Percentiles rank a stretch among this genome's conserved stretches.
Conservation (phyloP, 2,329 filamentous ascomycete genomes). For the Pezicula neosporulosa region DNA sequence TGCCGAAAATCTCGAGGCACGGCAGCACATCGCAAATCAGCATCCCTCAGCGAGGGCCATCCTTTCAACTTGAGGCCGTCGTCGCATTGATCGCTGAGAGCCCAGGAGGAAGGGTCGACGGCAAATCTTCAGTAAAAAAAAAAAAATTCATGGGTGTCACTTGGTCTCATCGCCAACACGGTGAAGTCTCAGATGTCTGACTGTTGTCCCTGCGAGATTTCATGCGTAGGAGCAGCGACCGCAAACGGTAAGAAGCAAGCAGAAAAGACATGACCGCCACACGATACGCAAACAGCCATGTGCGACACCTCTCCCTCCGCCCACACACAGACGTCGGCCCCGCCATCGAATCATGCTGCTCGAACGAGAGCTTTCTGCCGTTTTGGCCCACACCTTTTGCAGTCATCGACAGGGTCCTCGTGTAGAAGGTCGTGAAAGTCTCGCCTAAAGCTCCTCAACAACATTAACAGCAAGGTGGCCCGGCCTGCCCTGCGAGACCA, state of each 20-base stretch:
- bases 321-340: slow-evolving; percentile 7
- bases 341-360: slow-evolving; percentile 3
- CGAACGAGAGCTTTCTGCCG: too few species aligned
- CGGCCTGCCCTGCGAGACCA: not conserved
- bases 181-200: slow-evolving; percentile 18
- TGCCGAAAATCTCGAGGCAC: not conserved
- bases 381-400: not conserved
- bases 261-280: slow-evolving; percentile 12
- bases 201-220: slow-evolving; percentile 13
- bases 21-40: not conserved
- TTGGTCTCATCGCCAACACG: slow-evolving; percentile 14
- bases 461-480: not conserved
- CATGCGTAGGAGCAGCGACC: slow-evolving; percentile 10
- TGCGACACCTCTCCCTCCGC: slow-evolving; percentile 13
- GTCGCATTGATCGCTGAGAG: slow-evolving; percentile 22
- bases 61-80: not conserved
- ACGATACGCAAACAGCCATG: slow-evolving; percentile 13
- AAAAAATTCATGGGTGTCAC: slow-evolving; percentile 14
- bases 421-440: not conserved
- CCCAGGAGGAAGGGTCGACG: slow-evolving; percentile 15
- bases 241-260: slow-evolving; percentile 3
- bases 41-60: not conserved
- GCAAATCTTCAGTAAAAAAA: slow-evolving; percentile 4
- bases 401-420: not conserved
- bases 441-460: not conserved